Percentiles rank a stretch among this genome's conserved stretches.
Evolutionary conservation across 2,329 filamentous ascomycete species (phyloP).

Genomic region (Metarhizium humberi): DNA sequence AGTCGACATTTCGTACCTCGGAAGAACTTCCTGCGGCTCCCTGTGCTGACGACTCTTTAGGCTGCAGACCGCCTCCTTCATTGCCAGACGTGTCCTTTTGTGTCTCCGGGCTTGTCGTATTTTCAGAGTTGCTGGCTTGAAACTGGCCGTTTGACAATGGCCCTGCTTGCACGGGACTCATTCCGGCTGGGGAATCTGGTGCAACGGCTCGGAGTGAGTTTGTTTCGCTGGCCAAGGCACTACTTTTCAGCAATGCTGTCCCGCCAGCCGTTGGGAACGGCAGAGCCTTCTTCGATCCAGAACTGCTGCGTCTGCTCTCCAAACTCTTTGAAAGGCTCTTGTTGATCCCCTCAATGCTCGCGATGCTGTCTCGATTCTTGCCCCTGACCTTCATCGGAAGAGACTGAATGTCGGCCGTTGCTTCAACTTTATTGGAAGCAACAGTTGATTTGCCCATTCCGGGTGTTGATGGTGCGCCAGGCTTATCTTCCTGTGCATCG

Average conservation of each 20-base stretch:
- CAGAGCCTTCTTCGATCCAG: constrained; percentile 68
- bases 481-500: constrained; percentile 87
- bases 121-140: constrained; percentile 10
- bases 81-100: background rate
- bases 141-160: constrained; percentile 14
- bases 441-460: constrained; percentile 88
- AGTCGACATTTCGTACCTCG: constrained; percentile 48
- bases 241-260: constrained; percentile 36
- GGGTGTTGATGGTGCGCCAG: constrained; percentile 82
- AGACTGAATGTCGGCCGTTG: constrained; percentile 61
- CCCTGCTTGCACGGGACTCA: constrained; percentile 30
- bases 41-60: constrained; percentile 17
- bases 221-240: constrained; percentile 46
- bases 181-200: constrained; percentile 29
- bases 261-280: constrained; percentile 38
- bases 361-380: constrained; percentile 34
- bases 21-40: constrained; percentile 16
- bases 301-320: constrained; percentile 84
- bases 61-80: constrained; percentile 9
- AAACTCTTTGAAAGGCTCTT: constrained; percentile 79
- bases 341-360: constrained; percentile 62
- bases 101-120: background rate
- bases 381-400: constrained; percentile 37
- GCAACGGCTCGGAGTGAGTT: constrained; percentile 45
- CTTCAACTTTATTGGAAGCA: constrained; percentile 77